Base-by-base conservation (phyloP, 2,329 filamentous ascomycete species). In the Zymoseptoria passerinii region DNA sequence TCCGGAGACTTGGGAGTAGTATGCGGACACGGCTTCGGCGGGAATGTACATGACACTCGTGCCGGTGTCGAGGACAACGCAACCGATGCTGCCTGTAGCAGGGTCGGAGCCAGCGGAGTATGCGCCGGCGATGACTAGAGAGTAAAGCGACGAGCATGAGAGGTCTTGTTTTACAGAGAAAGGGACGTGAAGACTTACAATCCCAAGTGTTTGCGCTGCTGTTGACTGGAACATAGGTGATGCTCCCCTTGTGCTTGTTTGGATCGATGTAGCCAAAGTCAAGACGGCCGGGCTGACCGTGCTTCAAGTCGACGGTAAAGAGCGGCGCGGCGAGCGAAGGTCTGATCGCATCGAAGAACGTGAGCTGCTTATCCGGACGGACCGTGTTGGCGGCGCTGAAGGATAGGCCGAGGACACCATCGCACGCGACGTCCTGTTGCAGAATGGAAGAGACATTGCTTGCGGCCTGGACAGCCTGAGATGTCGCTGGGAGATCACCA, bases 41-140 rank as follows among this genome's bases (percentile, higher is more conserved):
- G 81, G 80, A 13, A 84, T 70, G 57, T 85, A 75, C 57, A 86
- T 71, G 23, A 88, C 80, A 1, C 84, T 84, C 54, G 85, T 87
- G 52, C 85, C 85, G 1, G 85, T 88, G 72, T 88, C 85, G 67
- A 82, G 81, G 69, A 88, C 86, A 63, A 77, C 81, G 28, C 70
- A 63, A 70, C 83, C 77, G 58, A 70, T 63, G 70, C 82, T 76
- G 57, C 70, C 65, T 51, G 67, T 52, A 28, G 67, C 64, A 58
- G 75, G 73, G 27, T 67, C 69, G 59, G 68, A 68, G 54, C 81
- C 83, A 18, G 27, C 40, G 23, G 13, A n/a, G 19, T 13, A 20
- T 18, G 53, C 50, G 53, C 53, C 53, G 28, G 19, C 44, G 52
- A 86, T 23, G 23, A 23, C 23, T 67, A 28, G 74, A 73, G n/a